Evolutionary conservation across 139 green algal species (phyloP).

Genomic region (Coelastrella sp.): DNA sequence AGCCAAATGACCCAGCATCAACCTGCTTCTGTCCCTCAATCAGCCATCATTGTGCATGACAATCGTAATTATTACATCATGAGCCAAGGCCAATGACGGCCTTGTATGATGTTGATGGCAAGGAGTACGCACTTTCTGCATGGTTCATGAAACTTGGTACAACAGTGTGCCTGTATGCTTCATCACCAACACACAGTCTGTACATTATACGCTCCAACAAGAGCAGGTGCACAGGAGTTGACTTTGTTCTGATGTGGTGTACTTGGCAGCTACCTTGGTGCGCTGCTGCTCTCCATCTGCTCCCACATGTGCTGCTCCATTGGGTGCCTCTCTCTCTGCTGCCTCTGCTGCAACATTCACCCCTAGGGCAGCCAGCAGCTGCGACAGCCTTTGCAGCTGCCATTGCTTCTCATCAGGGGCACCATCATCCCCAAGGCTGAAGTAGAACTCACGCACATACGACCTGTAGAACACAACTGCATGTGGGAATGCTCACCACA

Average conservation of each 20-base stretch:
- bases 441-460: conserved; percentile 38
- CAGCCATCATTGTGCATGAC: too few species aligned
- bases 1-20: not conserved
- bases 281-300: not conserved
- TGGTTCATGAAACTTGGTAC: too few species aligned
- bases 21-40: too few species aligned
- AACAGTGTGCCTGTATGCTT: not conserved
- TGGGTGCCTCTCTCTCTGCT: conserved; percentile 7
- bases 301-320: conserved; percentile 17
- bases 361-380: conserved; percentile 33
- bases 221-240: too few species aligned
- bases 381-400: conserved; percentile 36
- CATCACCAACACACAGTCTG: too few species aligned
- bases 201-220: too few species aligned
- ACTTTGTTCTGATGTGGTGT: not conserved
- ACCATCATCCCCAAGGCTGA: conserved; percentile 7
- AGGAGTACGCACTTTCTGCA: too few species aligned
- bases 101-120: too few species aligned
- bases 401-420: conserved; percentile 34
- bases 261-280: not conserved
- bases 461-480: not conserved
- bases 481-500: too few species aligned
- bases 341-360: conserved; percentile 37
- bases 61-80: too few species aligned
- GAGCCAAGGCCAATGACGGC: too few species aligned